These are phyloP conservation scores for Tephrocybe sp. DNA, from an alignment of 768 basidiomycete genomes.

Conservation along the genomic window DNA sequence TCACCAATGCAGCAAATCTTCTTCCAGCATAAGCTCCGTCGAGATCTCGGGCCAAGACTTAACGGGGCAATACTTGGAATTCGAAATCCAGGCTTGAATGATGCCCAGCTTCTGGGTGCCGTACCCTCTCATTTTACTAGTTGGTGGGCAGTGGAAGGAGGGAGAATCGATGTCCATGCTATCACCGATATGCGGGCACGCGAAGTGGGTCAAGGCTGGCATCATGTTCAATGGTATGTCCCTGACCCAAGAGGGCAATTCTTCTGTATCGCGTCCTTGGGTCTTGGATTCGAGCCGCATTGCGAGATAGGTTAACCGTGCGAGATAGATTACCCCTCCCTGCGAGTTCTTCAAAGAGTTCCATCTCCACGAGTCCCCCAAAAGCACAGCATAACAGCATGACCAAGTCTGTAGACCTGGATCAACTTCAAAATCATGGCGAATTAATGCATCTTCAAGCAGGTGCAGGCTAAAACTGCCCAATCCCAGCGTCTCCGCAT, in stretches of 20 bases:
- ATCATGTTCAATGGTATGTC: conserved; percentile 32
- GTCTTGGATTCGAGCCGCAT: conserved; percentile 26
- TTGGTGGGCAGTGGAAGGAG: not conserved
- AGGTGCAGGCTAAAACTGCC: conserved; percentile 31
- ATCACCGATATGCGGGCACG: conserved; percentile 23
- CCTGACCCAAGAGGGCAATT: conserved; percentile 21
- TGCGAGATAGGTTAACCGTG: conserved; percentile 36
- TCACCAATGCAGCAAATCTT: not conserved
- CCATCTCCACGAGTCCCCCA: conserved; percentile 31
- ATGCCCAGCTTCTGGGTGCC: not conserved
- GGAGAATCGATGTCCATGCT: not conserved
- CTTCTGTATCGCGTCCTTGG: conserved; percentile 1
- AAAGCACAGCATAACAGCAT: conserved; percentile 31
- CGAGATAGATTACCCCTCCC: conserved; percentile 33
- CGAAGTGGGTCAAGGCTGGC: conserved; percentile 32
- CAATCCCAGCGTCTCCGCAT: conserved; percentile 33
- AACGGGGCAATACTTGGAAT: not conserved
- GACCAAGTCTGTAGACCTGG: conserved; percentile 19
- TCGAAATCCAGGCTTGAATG: conserved; percentile 23
- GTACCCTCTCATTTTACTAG: conserved; percentile 14
- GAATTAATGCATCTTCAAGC: conserved; percentile 31
- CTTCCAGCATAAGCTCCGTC: not conserved
- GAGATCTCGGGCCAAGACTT: not conserved
- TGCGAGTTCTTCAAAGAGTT: conserved; percentile 26
- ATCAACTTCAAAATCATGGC: conserved; percentile 5